Evolutionary conservation across 495 filamentous ascomycete genomes (phyloP).

Genomic region (Podospora comata): DNA sequence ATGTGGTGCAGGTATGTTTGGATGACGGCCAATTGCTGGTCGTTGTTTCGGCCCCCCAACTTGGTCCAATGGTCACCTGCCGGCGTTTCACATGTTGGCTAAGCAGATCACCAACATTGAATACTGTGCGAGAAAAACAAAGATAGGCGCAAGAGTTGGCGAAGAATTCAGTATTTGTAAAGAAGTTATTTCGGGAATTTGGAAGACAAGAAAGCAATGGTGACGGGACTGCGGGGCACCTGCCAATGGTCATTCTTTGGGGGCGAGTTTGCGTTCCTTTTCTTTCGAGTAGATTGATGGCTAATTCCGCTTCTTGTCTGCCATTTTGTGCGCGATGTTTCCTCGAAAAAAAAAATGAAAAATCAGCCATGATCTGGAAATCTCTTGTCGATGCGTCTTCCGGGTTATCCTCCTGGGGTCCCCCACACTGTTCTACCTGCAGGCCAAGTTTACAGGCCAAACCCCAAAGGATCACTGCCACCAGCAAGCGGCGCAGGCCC

Average conservation of each 20-base stretch:
- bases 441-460: neutral
- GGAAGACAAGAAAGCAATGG: too few species aligned
- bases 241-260: too few species aligned
- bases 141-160: neutral
- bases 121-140: conserved; percentile 1
- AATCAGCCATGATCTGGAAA: neutral
- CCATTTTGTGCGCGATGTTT: neutral
- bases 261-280: neutral
- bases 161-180: too few species aligned
- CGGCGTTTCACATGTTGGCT: neutral
- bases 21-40: conserved; percentile 18
- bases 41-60: conserved; percentile 14
- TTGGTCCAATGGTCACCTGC: conserved; percentile 8
- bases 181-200: too few species aligned
- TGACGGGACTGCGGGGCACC: too few species aligned
- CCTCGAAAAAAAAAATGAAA: too few species aligned
- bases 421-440: neutral
- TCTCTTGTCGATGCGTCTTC: neutral
- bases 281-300: neutral
- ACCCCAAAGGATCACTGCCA: neutral
- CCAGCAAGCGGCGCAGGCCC: conserved; percentile 13
- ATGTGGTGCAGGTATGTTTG: neutral
- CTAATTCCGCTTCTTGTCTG: neutral
- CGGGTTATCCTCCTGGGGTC: neutral
- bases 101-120: neutral